Percentiles rank a stretch among this genome's conserved stretches.
These are phyloP conservation scores for Aechmea fasciata DNA, from an alignment of 176 grass and related monocot species.

Conservation along the genomic window DNA sequence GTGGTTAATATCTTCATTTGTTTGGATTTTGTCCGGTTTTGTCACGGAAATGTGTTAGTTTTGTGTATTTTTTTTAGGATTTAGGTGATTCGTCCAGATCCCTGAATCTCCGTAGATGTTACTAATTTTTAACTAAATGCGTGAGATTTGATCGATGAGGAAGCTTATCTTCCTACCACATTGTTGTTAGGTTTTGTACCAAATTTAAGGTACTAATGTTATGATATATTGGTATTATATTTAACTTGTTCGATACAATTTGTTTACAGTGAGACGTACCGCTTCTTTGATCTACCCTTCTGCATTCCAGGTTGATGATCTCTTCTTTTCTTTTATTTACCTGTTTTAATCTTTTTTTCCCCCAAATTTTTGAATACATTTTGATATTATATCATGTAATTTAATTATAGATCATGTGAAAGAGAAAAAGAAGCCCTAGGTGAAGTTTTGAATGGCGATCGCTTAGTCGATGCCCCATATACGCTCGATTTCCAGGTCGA, in stretches of 20 bases:
- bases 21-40: conserved; percentile 8
- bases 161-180: too few species aligned
- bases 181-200: too few species aligned
- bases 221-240: background rate
- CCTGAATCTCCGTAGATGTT: background rate
- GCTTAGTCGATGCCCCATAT: conserved; percentile 89
- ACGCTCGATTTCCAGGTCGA: conserved; percentile 62
- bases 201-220: too few species aligned
- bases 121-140: too few species aligned
- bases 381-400: background rate
- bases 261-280: conserved; percentile 77
- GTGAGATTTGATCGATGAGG: too few species aligned
- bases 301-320: conserved; percentile 67
- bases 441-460: conserved; percentile 85
- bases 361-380: background rate
- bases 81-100: conserved; percentile 12
- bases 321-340: background rate
- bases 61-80: conserved; percentile 7
- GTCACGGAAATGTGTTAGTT: conserved; percentile 5
- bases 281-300: conserved; percentile 91
- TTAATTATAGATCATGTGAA: conserved; percentile 58
- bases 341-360: background rate
- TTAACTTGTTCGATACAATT: conserved; percentile 11
- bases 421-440: conserved; percentile 87
- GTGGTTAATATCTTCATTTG: too few species aligned